phyloP scores from a whole-genome alignment of 345 rosid species.

The Camelina hispida region DNA sequence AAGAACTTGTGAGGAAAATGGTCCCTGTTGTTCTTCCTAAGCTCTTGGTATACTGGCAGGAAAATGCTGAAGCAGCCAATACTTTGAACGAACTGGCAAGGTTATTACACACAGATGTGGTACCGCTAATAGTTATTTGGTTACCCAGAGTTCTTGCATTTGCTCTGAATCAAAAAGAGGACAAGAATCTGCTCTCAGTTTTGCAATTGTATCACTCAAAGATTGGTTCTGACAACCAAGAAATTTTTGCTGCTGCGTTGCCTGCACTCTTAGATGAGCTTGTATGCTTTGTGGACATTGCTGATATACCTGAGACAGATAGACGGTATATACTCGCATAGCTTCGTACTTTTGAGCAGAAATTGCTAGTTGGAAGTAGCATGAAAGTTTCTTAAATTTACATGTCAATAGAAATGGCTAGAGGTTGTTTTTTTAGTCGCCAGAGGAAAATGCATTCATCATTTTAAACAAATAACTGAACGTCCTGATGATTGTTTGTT shows the following conservation, averaged over 20 bases:
- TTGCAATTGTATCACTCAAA: constrained; percentile 82
- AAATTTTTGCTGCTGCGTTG: constrained; percentile 90
- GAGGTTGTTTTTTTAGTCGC: constrained; percentile 9
- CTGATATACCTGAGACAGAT: constrained; percentile 69
- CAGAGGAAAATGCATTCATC: constrained; percentile 23
- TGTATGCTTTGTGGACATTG: constrained; percentile 81
- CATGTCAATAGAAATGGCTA: constrained; percentile 18
- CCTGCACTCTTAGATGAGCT: constrained; percentile 96
- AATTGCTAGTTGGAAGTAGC: constrained; percentile 23
- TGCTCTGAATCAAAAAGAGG: constrained; percentile 79
- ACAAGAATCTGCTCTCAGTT: constrained; percentile 64
- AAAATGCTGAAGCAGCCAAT: constrained; percentile 62
- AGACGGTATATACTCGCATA: constrained; percentile 60
- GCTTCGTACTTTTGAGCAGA: constrained; percentile 19
- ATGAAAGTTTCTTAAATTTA: constrained; percentile 23
- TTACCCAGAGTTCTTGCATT: constrained; percentile 92
- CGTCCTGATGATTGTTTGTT: constrained; percentile 22
- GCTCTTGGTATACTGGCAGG: constrained; percentile 82
- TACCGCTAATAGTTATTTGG: constrained; percentile 82
- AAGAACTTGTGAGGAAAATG: constrained; percentile 75
- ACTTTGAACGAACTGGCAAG: constrained; percentile 71
- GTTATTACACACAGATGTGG: constrained; percentile 70
- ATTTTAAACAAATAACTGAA: constrained; percentile 22
- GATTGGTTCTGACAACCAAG: constrained; percentile 83
- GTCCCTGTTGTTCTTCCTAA: constrained; percentile 89